Conservation (phyloP, 2,329 filamentous ascomycete genomes). For the Botrytis sinoallii region DNA sequence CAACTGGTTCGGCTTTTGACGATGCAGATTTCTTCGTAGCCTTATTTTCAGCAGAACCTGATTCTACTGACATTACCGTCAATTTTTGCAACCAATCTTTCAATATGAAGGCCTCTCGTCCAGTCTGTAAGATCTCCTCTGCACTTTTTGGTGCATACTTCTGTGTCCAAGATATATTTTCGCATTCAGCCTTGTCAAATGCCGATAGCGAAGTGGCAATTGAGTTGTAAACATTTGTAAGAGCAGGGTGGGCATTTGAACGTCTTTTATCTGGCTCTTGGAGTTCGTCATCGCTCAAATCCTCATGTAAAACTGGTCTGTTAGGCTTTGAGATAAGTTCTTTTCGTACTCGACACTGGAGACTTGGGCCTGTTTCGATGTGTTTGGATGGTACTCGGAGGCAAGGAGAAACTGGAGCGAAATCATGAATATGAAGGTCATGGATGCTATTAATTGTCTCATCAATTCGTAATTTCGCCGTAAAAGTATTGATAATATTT, state of each 20-base stretch:
- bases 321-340: constrained; percentile 41
- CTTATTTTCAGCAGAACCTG: constrained; percentile 43
- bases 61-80: constrained; percentile 73
- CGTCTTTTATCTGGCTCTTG: constrained; percentile 26
- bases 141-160: constrained; percentile 77
- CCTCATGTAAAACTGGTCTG: constrained; percentile 22
- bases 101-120: constrained; percentile 66
- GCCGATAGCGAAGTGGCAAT: constrained; percentile 66
- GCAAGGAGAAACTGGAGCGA: constrained; percentile 45
- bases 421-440: constrained; percentile 33
- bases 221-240: constrained; percentile 56
- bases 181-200: constrained; percentile 76
- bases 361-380: constrained; percentile 55
- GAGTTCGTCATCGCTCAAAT: constrained; percentile 41
- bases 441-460: constrained; percentile 25
- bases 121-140: constrained; percentile 70
- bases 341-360: constrained; percentile 48
- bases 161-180: constrained; percentile 70
- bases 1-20: constrained; percentile 39
- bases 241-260: constrained; percentile 50
- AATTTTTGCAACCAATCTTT: constrained; percentile 78
- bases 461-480: constrained; percentile 26
- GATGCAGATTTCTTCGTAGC: constrained; percentile 22
- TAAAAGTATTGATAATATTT: constrained; percentile 32
- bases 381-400: constrained; percentile 54